Base-by-base conservation (phyloP, 208 protist genomes). In the Lotmaria passim region DNA sequence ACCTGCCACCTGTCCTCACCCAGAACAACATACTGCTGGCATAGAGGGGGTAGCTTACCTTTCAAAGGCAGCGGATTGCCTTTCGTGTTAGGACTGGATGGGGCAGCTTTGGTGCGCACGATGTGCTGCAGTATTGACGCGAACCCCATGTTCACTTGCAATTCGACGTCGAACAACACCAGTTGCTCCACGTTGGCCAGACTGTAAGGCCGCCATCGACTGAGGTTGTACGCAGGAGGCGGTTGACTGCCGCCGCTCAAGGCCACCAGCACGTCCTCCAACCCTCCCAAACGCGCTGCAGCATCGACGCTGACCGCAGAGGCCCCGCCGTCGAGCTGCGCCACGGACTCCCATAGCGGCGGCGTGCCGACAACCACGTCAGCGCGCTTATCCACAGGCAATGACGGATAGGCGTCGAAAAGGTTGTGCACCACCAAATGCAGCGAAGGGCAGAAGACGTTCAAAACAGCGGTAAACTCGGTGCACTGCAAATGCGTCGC, bases 401-500 rank as follows among this genome's bases (percentile, higher is more conserved):
- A 86, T 7, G 83, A 69, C 33, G 89, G 89, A 38, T 84, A 89
- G 14, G 69, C 77, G 12, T 86, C 89, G 71, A 91, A 94, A 55
- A 94, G 62, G 33, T 94, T 94, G 78, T 94, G 89, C 50, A 87
- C 83, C 3, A 94, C 69, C n/a, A 94, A 69, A 65, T 94, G 85
- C 60, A 94, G 71, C 31, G 76, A 78, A 5, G 61, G 14, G 65
- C 79, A 80, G 55, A 90, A 84, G 17, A 70, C 66, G 65, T 86
- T 80, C 17, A 91, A 55, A 24, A 80, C 61, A 34, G 56, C 78
- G 7, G 82, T 59, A 14, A 89, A 47, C 69, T 90, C 89, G 48
- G 86, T 85, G 68, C 89, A 94, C 59, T 91, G 81, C 47, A 84
- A 79, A 60, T 91, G 86, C 14, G 89, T 88, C 19, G 89, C 85